phyloP scores from a whole-genome alignment of 768 basidiomycete genomes.

The Leccinum uliginosum region DNA sequence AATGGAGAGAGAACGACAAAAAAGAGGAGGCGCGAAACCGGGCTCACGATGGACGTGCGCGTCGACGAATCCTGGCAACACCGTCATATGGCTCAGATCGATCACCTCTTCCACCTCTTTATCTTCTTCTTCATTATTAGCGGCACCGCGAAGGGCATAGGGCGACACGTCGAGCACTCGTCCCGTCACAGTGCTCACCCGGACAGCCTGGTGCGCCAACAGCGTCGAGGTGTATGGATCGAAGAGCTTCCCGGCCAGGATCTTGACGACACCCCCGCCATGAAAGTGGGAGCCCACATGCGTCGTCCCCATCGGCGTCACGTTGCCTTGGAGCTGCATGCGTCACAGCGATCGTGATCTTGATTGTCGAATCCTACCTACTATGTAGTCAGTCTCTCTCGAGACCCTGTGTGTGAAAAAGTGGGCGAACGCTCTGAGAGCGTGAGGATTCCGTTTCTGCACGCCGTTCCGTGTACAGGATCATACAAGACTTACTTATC shows the following conservation, averaged over 20 bases:
- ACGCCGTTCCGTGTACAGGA: not conserved
- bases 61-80: slow-evolving; percentile 58
- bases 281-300: not conserved
- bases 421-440: not conserved
- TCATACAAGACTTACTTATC: not conserved
- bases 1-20: not conserved
- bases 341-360: not conserved
- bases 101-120: slow-evolving; percentile 28
- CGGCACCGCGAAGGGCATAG: not conserved
- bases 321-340: not conserved
- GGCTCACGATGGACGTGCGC: slow-evolving; percentile 48
- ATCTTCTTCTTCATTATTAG: not conserved
- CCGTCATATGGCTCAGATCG: slow-evolving; percentile 43
- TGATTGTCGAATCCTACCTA: not conserved
- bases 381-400: not conserved
- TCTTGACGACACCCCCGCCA: not conserved
- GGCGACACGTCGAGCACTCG: slow-evolving; percentile 43
- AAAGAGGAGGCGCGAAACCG: not conserved
- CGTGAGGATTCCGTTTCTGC: not conserved
- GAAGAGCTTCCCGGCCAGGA: slow-evolving; percentile 48
- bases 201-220: slow-evolving; percentile 43
- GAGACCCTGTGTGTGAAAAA: not conserved
- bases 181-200: slow-evolving; percentile 42
- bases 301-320: not conserved
- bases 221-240: slow-evolving; percentile 42